phyloP scores from a whole-genome alignment of 768 basidiomycete genomes.

The Podaxis sp. region DNA sequence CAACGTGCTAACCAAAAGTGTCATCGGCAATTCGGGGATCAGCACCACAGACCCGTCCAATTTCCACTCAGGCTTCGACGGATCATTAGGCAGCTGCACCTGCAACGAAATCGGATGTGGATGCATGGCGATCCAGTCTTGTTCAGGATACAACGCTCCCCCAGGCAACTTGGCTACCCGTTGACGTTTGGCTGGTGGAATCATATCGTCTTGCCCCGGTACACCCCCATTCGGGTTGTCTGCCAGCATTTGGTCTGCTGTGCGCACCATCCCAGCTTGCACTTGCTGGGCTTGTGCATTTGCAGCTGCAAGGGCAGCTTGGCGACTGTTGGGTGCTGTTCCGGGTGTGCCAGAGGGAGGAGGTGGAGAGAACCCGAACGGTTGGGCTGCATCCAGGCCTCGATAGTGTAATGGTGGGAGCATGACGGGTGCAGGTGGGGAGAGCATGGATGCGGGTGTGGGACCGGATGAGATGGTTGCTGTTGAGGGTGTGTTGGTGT shows the following conservation, averaged over 20 bases:
- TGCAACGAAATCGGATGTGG: slow-evolving; percentile 89
- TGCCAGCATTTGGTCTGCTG: slow-evolving; percentile 68
- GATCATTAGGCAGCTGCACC: slow-evolving; percentile 80
- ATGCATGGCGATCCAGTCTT: slow-evolving; percentile 90
- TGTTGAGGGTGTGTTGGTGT: slow-evolving; percentile 61
- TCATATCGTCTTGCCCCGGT: slow-evolving; percentile 42
- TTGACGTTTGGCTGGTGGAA: slow-evolving; percentile 85
- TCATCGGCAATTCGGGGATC: slow-evolving; percentile 82
- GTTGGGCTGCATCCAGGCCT: slow-evolving; percentile 71
- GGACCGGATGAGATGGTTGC: slow-evolving; percentile 91
- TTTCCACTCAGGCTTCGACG: slow-evolving; percentile 91
- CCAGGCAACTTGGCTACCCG: slow-evolving; percentile 83
- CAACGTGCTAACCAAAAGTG: slow-evolving; percentile 80
- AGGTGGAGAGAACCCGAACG: slow-evolving; percentile 77
- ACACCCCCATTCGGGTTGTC: slow-evolving; percentile 35
- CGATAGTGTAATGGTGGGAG: slow-evolving; percentile 84
- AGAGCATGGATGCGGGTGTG: slow-evolving; percentile 78
- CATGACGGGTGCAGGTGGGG: slow-evolving; percentile 66
- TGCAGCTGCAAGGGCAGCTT: slow-evolving; percentile 57
- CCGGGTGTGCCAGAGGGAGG: slow-evolving; percentile 14
- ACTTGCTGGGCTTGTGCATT: slow-evolving; percentile 45
- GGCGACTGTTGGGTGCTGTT: slow-evolving; percentile 58
- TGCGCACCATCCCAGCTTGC: slow-evolving; percentile 71
- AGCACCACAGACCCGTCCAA: slow-evolving; percentile 77
- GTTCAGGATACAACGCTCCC: slow-evolving; percentile 80